Evolutionary conservation across 1,284 basidiomycete species (phyloP).

Genomic region (Neonothopanus nambi): DNA sequence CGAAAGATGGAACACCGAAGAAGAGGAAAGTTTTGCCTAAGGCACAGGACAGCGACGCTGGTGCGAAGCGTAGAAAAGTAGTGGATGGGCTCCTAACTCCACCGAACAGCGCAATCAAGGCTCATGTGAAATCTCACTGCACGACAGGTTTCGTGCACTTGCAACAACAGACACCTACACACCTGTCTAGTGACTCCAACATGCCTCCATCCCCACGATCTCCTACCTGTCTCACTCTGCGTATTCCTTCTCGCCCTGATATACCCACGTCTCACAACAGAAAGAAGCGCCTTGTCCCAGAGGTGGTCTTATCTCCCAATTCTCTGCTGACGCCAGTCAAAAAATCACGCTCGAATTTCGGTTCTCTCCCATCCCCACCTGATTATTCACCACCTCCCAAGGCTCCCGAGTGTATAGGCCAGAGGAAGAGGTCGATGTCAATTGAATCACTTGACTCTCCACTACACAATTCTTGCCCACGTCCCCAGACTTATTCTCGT

Average conservation of each 20-base stretch:
- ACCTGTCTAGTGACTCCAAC: background rate
- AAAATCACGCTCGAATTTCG: slow-evolving; percentile 3
- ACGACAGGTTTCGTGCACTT: background rate
- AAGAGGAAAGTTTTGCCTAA: slow-evolving; percentile 2
- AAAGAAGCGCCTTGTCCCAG: background rate
- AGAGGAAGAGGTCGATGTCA: too few relatives aligned
- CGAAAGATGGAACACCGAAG: background rate
- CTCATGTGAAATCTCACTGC: background rate
- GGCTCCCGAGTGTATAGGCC: too few relatives aligned
- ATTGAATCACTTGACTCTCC: too few relatives aligned
- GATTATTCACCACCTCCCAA: slow-evolving; percentile 12
- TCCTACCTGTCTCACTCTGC: slow-evolving; percentile 1
- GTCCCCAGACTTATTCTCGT: background rate
- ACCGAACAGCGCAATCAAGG: background rate
- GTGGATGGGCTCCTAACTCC: slow-evolving; percentile 4
- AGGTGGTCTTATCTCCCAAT: background rate
- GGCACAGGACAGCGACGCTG: background rate
- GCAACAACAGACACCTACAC: background rate
- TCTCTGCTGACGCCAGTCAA: slow-evolving; percentile 4
- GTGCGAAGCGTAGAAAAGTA: background rate
- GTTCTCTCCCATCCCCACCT: slow-evolving; percentile 15
- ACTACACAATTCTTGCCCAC: background rate
- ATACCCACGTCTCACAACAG: background rate
- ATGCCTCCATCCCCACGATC: background rate
- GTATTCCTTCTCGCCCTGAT: slow-evolving; percentile 6